Conservation (phyloP, 306 rosid species). For the Vachellia collinsii region DNA sequence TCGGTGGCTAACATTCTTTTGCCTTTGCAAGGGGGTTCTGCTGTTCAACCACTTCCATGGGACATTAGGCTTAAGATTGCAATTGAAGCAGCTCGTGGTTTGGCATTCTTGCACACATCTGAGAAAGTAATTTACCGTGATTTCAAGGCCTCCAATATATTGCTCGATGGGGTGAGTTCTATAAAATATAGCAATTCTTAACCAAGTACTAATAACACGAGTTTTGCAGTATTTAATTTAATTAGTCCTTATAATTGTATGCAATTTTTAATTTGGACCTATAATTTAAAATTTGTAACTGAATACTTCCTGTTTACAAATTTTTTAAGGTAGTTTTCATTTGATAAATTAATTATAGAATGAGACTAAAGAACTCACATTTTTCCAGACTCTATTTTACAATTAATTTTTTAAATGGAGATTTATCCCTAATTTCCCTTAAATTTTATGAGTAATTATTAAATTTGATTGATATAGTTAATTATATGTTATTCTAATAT, state of each 20-base stretch:
- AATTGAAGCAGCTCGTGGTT: constrained; percentile 93
- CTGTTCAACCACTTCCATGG: constrained; percentile 86
- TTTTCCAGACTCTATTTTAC: too few species aligned
- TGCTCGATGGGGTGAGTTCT: constrained; percentile 81
- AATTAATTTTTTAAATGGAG: too few species aligned
- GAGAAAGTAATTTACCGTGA: constrained; percentile 93
- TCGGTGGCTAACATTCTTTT: constrained; percentile 8
- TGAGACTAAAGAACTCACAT: too few species aligned
- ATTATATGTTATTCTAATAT: not conserved
- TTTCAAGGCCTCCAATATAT: constrained; percentile 92
- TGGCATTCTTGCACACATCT: constrained; percentile 86
- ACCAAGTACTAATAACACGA: too few species aligned
- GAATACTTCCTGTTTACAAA: not conserved
- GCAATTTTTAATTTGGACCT: not conserved
- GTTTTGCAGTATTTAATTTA: too few species aligned
- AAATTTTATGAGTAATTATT: not conserved
- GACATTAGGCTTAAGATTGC: constrained; percentile 84
- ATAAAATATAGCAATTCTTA: not conserved
- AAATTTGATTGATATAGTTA: not conserved
- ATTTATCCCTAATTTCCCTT: too few species aligned
- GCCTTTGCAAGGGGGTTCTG: constrained; percentile 69
- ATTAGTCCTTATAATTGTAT: not conserved
- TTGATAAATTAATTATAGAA: too few species aligned
- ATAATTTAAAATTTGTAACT: not conserved
- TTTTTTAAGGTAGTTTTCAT: not conserved